phyloP scores from a whole-genome alignment of 2,329 filamentous ascomycete genomes.

The Verticillium albo-atrum region DNA sequence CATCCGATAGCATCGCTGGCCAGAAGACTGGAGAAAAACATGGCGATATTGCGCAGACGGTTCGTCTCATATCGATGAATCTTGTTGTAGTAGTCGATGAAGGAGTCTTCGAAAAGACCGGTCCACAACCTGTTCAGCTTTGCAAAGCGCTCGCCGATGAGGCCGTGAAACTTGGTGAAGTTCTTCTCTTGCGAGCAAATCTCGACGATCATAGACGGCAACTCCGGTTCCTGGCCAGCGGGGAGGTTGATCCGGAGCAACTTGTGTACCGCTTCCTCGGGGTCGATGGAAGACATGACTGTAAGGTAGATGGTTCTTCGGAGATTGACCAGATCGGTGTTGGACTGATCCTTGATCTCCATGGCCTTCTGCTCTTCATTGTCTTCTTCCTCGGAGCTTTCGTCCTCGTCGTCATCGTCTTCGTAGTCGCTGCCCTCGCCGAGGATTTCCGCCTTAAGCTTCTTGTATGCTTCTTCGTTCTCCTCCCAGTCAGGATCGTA shows the following conservation, averaged over 20 bases:
- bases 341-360: slow-evolving; percentile 97
- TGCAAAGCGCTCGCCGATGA: slow-evolving; percentile 91
- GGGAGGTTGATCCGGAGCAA: slow-evolving; percentile 92
- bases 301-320: slow-evolving; percentile 94
- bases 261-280: slow-evolving; percentile 96
- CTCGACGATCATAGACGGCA: slow-evolving; percentile 96
- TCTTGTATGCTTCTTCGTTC: slow-evolving; percentile 85
- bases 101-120: slow-evolving; percentile 85
- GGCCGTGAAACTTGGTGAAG: slow-evolving; percentile 94
- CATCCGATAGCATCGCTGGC: slow-evolving; percentile 86
- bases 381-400: slow-evolving; percentile 66
- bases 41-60: slow-evolving; percentile 86
- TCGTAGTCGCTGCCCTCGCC: slow-evolving; percentile 88
- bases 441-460: slow-evolving; percentile 86
- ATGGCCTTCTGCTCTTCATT: slow-evolving; percentile 75
- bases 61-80: slow-evolving; percentile 98
- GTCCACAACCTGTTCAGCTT: slow-evolving; percentile 95
- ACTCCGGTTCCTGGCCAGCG: slow-evolving; percentile 77
- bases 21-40: slow-evolving; percentile 90
- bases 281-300: slow-evolving; percentile 93
- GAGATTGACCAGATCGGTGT: slow-evolving; percentile 90
- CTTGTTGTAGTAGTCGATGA: slow-evolving; percentile 91
- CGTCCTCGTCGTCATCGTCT: slow-evolving; percentile 65
- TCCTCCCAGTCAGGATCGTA: slow-evolving; percentile 86
- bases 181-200: slow-evolving; percentile 95